Conservation (phyloP, 23 red algal genomes). For the Gracilaria caudata region DNA sequence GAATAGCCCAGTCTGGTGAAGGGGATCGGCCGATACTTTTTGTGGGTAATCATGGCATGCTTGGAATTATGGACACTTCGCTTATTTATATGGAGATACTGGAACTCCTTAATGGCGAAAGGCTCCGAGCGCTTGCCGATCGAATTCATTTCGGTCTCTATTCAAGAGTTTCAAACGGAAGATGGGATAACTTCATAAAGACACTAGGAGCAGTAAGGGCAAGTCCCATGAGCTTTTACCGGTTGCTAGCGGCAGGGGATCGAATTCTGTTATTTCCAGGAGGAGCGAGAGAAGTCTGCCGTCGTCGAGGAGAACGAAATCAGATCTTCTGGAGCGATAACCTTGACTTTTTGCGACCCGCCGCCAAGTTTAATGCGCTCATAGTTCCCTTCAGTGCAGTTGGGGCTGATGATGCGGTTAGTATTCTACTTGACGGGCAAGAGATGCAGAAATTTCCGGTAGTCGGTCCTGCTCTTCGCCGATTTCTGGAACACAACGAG, state of each 20-base stretch:
- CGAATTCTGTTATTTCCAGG: slow-evolving; percentile 87
- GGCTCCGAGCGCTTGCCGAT: slow-evolving; percentile 73
- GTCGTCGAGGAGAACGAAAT: slow-evolving; percentile 69
- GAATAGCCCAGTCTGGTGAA: neutral
- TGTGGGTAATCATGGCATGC: slow-evolving; percentile 88
- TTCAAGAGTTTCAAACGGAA: slow-evolving; percentile 25
- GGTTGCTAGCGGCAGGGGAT: slow-evolving; percentile 62
- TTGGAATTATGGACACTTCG: slow-evolving; percentile 83
- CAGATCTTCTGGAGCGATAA: slow-evolving; percentile 52
- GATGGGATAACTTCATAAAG: slow-evolving; percentile 52
- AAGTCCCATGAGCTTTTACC: slow-evolving; percentile 73
- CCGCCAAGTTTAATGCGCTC: slow-evolving; percentile 65
- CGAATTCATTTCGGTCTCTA: slow-evolving; percentile 65
- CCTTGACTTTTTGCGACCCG: slow-evolving; percentile 78
- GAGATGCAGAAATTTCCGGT: slow-evolving; percentile 70
- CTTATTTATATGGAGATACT: slow-evolving; percentile 75
- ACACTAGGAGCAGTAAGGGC: slow-evolving; percentile 76
- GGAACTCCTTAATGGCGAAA: slow-evolving; percentile 31
- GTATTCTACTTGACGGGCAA: slow-evolving; percentile 78
- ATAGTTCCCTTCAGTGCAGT: slow-evolving; percentile 85
- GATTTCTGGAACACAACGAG: slow-evolving; percentile 17
- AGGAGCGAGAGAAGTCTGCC: slow-evolving; percentile 79
- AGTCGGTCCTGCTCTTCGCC: slow-evolving; percentile 38
- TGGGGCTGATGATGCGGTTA: slow-evolving; percentile 80
- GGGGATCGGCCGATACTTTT: slow-evolving; percentile 73